Evolutionary conservation across 345 rosid species (phyloP), one percentile per base, ranked within the genome.

Genomic region (Boechera retrofracta): DNA sequence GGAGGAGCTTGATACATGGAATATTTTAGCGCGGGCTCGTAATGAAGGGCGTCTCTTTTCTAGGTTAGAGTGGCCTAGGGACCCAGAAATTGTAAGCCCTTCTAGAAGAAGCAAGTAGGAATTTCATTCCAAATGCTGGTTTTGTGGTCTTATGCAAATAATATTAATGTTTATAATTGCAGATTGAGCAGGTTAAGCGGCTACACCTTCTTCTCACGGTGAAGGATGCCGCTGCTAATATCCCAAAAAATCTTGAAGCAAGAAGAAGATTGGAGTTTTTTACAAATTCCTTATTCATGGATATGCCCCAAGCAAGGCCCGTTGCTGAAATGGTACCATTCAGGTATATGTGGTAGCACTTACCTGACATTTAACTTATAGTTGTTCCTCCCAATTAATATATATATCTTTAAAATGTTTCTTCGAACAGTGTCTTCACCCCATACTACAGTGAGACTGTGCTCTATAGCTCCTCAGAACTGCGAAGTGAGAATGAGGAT

Each of bases 371-470:
- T 49, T 72, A 57, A 48, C 57, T 26, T 73, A 28, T 35, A 48
- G 35, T 66, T 7, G 48, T 33, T 8, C 11, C 26, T 36, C 39
- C 60, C 21, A 38, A 69, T 51, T 72, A 47, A 69, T 61, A 36
- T 44, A 61, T 51, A 26, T 44, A 13, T n/a, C 10, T 28, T 55
- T 18, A 26, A 35, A 44, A 12, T 57, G 67, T 70, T 72, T 74
- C 48, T 78, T 79, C 49, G 75, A 70, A 81, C 72, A 95, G 99
- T 76, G 97, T 95, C 69, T 95, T 95, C 86, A 95, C 99, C 35
- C 99, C 99, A 10, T 95, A 95, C 89, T 95, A 95, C 88, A 95
- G 98, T 48, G 99, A 95, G 89, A 95, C 99, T 63, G 99, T 95
- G 63, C 84, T 95, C 61, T 95, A 95, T 85, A 92, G 99, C 79